A percentile compares a stretch with the other conserved stretches of the same genome.
These are phyloP conservation scores for Scheffersomyces coipomensis DNA, from an alignment of 805 yeast species.

Conservation along the genomic window DNA sequence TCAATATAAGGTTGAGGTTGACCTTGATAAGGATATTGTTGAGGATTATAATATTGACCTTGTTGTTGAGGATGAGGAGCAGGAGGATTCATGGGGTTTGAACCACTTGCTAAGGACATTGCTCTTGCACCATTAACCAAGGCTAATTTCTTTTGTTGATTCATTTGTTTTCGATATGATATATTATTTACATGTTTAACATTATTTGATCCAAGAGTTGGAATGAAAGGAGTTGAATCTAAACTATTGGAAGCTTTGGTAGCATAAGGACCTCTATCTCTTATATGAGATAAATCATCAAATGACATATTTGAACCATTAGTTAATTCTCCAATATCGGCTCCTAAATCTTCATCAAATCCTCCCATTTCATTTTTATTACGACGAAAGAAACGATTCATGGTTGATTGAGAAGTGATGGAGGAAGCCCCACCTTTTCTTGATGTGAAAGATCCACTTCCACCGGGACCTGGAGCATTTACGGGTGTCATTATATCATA, in stretches of 20 bases:
- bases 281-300: conserved; percentile 60
- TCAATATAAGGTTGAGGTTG: not conserved
- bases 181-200: conserved; percentile 42
- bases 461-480: conserved; percentile 5
- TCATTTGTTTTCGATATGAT: conserved; percentile 69
- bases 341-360: conserved; percentile 15
- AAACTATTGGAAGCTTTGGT: conserved; percentile 28
- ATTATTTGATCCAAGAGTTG: conserved; percentile 50
- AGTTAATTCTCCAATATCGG: conserved; percentile 34
- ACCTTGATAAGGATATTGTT: conserved; percentile 29
- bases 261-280: conserved; percentile 69
- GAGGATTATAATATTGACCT: conserved; percentile 18
- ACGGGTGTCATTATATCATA: conserved; percentile 27
- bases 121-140: conserved; percentile 47
- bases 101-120: conserved; percentile 36
- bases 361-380: conserved; percentile 25
- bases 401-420: conserved; percentile 35
- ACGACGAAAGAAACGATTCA: conserved; percentile 43
- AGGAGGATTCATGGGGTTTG: conserved; percentile 22
- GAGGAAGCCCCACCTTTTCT: conserved; percentile 34
- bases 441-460: not conserved
- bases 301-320: conserved; percentile 49
- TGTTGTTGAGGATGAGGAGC: conserved; percentile 16
- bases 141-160: conserved; percentile 62
- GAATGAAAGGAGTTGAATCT: conserved; percentile 75